These are phyloP conservation scores for Massarina eburnea DNA, from an alignment of 2,329 filamentous ascomycete genomes.

Conservation along the genomic window DNA sequence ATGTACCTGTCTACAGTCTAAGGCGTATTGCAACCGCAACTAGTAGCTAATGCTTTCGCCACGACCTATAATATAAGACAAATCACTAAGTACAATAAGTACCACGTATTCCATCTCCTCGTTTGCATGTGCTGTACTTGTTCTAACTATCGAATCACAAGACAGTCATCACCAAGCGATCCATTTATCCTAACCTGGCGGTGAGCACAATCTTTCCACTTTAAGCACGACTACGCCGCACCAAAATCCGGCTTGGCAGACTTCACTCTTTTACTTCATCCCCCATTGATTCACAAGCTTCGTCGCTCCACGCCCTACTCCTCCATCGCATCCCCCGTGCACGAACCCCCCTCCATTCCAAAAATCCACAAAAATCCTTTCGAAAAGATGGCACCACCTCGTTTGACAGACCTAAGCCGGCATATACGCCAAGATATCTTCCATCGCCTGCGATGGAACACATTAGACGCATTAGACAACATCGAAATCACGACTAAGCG, in stretches of 20 bases:
- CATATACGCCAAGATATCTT: conserved; percentile 10
- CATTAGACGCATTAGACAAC: conserved; percentile 4
- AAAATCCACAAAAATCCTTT: neutral
- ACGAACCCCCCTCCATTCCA: neutral
- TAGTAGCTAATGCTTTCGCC: too few relatives aligned
- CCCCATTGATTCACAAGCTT: neutral
- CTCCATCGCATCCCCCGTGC: neutral
- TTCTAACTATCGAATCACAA: too few relatives aligned
- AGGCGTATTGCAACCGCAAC: too few relatives aligned
- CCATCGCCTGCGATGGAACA: conserved; percentile 13
- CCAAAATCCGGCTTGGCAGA: neutral
- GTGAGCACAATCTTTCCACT: neutral
- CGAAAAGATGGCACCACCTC: neutral
- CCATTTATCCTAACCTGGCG: too few relatives aligned
- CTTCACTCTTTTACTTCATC: neutral
- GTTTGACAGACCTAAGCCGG: neutral
- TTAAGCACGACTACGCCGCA: neutral
- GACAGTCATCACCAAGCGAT: neutral
- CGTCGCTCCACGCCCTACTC: neutral
- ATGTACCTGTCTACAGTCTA: too few relatives aligned
- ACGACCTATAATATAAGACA: too few relatives aligned
- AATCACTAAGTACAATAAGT: too few relatives aligned
- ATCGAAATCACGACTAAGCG: conserved; percentile 5
- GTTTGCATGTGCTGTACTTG: too few relatives aligned
- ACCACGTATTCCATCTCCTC: too few relatives aligned